Percentiles rank a stretch among this genome's conserved stretches.
Conservation (phyloP, 495 filamentous ascomycete genomes). For the Aspergillus panamensis region DNA sequence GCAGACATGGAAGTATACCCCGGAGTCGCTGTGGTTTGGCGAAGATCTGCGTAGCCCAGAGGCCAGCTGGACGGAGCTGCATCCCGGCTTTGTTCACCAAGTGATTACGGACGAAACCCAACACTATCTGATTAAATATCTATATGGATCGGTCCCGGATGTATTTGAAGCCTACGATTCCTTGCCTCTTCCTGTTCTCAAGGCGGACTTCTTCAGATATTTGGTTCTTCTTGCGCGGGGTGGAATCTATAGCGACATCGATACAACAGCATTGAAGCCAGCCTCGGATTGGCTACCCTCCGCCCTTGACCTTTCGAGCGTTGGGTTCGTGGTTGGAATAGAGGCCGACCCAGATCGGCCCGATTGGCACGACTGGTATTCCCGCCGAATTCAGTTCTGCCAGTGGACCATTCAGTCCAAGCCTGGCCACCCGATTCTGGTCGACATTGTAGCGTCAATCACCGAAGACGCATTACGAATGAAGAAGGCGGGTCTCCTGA, state of each 20-base stretch:
- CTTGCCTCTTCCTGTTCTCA: slow-evolving; percentile 81
- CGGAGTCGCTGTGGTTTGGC: slow-evolving; percentile 72
- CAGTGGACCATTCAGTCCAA: slow-evolving; percentile 99
- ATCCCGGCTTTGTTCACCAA: slow-evolving; percentile 92
- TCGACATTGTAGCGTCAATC: slow-evolving; percentile 82
- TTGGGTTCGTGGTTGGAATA: slow-evolving; percentile 89
- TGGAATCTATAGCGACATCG: slow-evolving; percentile 96
- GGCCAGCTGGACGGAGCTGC: slow-evolving; percentile 84
- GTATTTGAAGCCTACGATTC: slow-evolving; percentile 89
- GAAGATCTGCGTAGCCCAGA: slow-evolving; percentile 74
- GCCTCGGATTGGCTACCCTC: slow-evolving; percentile 85
- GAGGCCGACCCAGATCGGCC: slow-evolving; percentile 91
- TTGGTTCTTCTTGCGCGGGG: slow-evolving; percentile 89
- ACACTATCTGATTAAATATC: slow-evolving; percentile 71
- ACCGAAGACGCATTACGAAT: slow-evolving; percentile 74
- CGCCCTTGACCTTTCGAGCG: slow-evolving; percentile 65
- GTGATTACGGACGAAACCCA: slow-evolving; percentile 91
- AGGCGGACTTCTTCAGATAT: slow-evolving; percentile 98
- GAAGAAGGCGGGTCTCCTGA: slow-evolving; percentile 67
- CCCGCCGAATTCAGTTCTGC: slow-evolving; percentile 92
- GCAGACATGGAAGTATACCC: slow-evolving; percentile 97
- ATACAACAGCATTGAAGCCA: slow-evolving; percentile 78
- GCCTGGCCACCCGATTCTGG: slow-evolving; percentile 86
- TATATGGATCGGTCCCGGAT: slow-evolving; percentile 85
- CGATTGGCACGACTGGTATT: slow-evolving; percentile 96